These are phyloP conservation scores for Antrodiella citrinella DNA, from an alignment of 768 basidiomycete genomes.

Conservation along the genomic window DNA sequence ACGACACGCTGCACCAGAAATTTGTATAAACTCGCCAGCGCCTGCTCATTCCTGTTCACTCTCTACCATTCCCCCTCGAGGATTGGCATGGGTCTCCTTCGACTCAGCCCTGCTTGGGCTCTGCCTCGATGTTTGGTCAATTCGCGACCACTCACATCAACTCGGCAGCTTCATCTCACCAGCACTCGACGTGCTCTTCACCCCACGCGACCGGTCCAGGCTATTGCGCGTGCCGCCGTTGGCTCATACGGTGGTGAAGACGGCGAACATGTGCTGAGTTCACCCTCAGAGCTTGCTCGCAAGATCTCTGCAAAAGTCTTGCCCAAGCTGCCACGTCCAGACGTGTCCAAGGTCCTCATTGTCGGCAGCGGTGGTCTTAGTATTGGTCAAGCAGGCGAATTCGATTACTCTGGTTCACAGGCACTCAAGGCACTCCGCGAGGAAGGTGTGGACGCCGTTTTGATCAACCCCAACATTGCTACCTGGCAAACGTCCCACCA, in stretches of 20 bases:
- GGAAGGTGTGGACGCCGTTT: slow-evolving; percentile 87
- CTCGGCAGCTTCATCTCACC: slow-evolving; percentile 37
- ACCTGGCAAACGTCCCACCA: slow-evolving; percentile 99
- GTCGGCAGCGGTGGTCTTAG: slow-evolving; percentile 94
- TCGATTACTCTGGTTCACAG: slow-evolving; percentile 98
- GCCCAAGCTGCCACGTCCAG: slow-evolving; percentile 82
- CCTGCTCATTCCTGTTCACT: neutral
- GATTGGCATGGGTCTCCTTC: slow-evolving; percentile 16
- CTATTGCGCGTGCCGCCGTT: slow-evolving; percentile 70
- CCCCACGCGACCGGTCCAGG: slow-evolving; percentile 47
- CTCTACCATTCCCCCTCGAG: neutral
- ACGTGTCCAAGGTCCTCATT: slow-evolving; percentile 92
- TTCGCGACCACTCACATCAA: slow-evolving; percentile 5
- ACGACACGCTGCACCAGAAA: neutral
- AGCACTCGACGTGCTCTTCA: slow-evolving; percentile 28
- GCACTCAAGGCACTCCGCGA: slow-evolving; percentile 96
- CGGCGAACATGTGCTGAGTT: slow-evolving; percentile 73
- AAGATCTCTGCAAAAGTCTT: slow-evolving; percentile 91
- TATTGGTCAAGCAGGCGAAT: slow-evolving; percentile 98
- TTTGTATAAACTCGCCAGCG: neutral
- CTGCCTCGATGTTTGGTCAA: slow-evolving; percentile 8
- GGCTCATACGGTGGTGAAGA: slow-evolving; percentile 43
- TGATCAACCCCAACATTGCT: slow-evolving; percentile 98
- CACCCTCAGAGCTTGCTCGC: slow-evolving; percentile 90
- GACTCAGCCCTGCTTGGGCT: slow-evolving; percentile 14